These are phyloP conservation scores for Pseudonitzschia delicatissima DNA, from an alignment of 108 stramenopile genomes.

Conservation along the genomic window DNA sequence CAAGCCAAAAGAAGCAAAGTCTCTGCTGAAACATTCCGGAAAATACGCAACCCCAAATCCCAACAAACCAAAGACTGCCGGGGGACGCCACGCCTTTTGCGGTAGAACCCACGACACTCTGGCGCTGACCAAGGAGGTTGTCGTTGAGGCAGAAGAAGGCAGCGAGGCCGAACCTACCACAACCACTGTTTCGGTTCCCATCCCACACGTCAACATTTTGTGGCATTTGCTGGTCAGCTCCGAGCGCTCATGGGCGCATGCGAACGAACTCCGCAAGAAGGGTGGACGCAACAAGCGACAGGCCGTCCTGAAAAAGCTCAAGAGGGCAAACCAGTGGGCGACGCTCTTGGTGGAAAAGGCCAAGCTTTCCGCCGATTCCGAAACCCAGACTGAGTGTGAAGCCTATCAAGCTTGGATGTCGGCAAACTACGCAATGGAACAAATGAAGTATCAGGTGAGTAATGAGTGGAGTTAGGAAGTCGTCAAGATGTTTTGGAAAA, in stretches of 20 bases:
- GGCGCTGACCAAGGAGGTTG: slow-evolving; percentile 9
- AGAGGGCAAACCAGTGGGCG: slow-evolving; percentile 59
- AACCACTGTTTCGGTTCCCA: background rate
- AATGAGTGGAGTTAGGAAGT: background rate
- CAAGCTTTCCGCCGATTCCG: slow-evolving; percentile 29
- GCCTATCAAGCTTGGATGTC: slow-evolving; percentile 75
- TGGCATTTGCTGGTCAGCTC: slow-evolving; percentile 48
- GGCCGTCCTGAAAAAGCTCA: slow-evolving; percentile 51
- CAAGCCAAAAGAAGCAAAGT: slow-evolving; percentile 20
- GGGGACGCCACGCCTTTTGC: slow-evolving; percentile 26
- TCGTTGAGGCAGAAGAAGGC: background rate
- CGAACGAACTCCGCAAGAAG: slow-evolving; percentile 46
- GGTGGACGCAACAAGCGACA: slow-evolving; percentile 26
- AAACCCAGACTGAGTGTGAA: slow-evolving; percentile 52
- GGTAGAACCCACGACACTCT: slow-evolving; percentile 25
- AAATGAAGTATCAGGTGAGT: slow-evolving; percentile 44
- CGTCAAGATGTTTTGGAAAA: slow-evolving; percentile 2
- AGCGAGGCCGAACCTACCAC: background rate
- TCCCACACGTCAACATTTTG: slow-evolving; percentile 40
- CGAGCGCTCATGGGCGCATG: slow-evolving; percentile 71
- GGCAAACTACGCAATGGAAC: slow-evolving; percentile 60
- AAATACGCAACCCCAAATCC: slow-evolving; percentile 26
- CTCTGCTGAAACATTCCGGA: slow-evolving; percentile 40
- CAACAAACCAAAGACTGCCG: background rate
- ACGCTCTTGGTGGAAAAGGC: slow-evolving; percentile 31